These are phyloP conservation scores for Zalaria sp. DNA, from an alignment of 2,329 filamentous ascomycete species.

Conservation along the genomic window DNA sequence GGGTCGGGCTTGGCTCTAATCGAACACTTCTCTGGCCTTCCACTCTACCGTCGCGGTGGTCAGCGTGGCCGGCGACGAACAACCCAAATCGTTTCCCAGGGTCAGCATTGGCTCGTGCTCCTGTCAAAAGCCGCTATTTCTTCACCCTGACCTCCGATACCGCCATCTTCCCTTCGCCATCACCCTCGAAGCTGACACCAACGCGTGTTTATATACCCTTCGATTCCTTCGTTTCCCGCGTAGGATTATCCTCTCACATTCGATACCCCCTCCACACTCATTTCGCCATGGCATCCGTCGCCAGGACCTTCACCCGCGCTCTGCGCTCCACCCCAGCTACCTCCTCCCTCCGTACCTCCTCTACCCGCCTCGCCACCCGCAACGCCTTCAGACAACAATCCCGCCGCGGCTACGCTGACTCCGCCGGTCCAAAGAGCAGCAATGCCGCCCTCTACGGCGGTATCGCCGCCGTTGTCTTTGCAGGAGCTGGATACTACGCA, in stretches of 20 bases:
- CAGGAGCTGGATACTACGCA: conserved; percentile 53
- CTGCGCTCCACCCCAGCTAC: conserved; percentile 25
- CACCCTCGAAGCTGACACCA: no score
- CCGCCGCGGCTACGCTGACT: conserved; percentile 66
- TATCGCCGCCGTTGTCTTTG: conserved; percentile 45
- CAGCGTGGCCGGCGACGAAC: no score
- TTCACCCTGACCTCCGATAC: background rate
- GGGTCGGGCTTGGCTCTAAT: no score
- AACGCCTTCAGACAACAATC: conserved; percentile 60
- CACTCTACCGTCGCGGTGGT: no score
- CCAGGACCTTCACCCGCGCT: conserved; percentile 24
- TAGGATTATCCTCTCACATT: background rate
- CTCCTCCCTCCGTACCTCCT: conserved; percentile 42
- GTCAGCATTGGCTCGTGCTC: no score
- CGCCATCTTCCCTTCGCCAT: conserved; percentile 1
- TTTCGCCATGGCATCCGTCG: conserved; percentile 21
- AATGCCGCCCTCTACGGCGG: conserved; percentile 43
- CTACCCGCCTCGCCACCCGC: conserved; percentile 42
- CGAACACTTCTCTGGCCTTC: no score
- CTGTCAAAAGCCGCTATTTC: background rate
- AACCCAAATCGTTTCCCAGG: no score
- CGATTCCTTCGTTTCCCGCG: background rate
- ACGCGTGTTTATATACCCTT: conserved; percentile 1
- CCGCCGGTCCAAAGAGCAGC: conserved; percentile 15
- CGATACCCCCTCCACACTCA: no score